phyloP scores from a whole-genome alignment of 2,329 filamentous ascomycete species.

The Trichophyton rubrum region DNA sequence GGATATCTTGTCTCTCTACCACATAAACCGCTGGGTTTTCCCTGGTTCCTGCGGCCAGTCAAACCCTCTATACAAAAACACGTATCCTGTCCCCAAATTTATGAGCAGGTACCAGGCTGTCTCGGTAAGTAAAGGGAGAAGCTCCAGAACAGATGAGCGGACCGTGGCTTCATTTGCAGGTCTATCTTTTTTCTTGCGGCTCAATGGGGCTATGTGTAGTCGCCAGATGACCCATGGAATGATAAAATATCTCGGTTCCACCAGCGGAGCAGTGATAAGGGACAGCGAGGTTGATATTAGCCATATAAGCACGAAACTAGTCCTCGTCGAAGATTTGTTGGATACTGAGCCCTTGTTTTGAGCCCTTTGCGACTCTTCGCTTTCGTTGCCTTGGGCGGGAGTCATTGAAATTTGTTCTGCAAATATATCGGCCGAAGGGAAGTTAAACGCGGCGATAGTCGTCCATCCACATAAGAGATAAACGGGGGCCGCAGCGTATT shows the following conservation, averaged over 20 bases:
- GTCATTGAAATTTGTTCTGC: background rate
- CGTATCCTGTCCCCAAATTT: constrained; percentile 41
- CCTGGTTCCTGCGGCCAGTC: constrained; percentile 47
- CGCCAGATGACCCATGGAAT: constrained; percentile 91
- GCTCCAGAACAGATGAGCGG: background rate
- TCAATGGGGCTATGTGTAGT: constrained; percentile 52
- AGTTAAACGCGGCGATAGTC: constrained; percentile 50
- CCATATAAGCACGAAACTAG: constrained; percentile 47
- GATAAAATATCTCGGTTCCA: constrained; percentile 94
- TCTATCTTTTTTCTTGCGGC: background rate
- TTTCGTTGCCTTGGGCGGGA: background rate
- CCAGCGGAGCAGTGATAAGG: constrained; percentile 75
- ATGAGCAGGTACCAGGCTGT: constrained; percentile 45
- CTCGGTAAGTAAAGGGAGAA: constrained; percentile 34
- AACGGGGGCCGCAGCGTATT: constrained; percentile 54
- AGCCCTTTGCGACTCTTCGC: background rate
- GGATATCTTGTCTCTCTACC: constrained; percentile 24
- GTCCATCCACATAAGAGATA: constrained; percentile 63
- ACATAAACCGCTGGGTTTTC: constrained; percentile 48
- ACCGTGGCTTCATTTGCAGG: background rate
- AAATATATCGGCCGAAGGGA: background rate
- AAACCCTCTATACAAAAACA: constrained; percentile 46
- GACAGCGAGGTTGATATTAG: constrained; percentile 62
- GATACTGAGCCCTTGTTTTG: background rate
- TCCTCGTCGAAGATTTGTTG: background rate